These are phyloP conservation scores for Pseudocercospora musae DNA, from an alignment of 2,329 filamentous ascomycete species.

Conservation along the genomic window DNA sequence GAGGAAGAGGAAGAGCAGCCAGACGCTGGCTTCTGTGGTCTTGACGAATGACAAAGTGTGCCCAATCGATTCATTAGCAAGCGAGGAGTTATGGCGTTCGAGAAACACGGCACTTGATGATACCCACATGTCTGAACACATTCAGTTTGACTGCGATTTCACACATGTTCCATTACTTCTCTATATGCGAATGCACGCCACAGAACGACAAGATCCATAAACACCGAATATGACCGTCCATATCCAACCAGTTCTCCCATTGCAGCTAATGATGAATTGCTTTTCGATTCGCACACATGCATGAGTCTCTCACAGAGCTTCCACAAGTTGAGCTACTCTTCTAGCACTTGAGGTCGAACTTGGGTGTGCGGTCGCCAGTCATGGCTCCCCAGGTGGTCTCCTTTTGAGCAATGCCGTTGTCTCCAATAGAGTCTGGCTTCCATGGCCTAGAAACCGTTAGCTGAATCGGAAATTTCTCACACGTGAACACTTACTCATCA, in stretches of 20 bases:
- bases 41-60: conserved; percentile 56
- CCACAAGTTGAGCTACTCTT: background rate
- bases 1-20: conserved; percentile 49
- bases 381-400: conserved; percentile 70
- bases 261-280: conserved; percentile 2
- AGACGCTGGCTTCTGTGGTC: conserved; percentile 50
- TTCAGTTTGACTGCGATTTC: background rate
- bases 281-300: conserved; percentile 2
- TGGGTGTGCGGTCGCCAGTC: conserved; percentile 41
- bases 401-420: conserved; percentile 58
- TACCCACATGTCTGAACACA: background rate
- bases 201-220: conserved; percentile 1
- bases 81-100: background rate
- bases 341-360: conserved; percentile 25
- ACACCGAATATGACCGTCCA: conserved; percentile 2
- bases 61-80: background rate
- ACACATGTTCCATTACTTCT: conserved; percentile 7
- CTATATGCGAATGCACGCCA: conserved; percentile 1
- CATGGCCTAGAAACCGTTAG: conserved; percentile 40
- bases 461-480: background rate
- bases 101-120: background rate
- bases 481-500: conserved; percentile 50
- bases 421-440: conserved; percentile 63
- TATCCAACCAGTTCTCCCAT: conserved; percentile 1
- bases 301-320: background rate